Conservation (phyloP, 495 filamentous ascomycete species). For the Staphylotrichum tortipilum region DNA sequence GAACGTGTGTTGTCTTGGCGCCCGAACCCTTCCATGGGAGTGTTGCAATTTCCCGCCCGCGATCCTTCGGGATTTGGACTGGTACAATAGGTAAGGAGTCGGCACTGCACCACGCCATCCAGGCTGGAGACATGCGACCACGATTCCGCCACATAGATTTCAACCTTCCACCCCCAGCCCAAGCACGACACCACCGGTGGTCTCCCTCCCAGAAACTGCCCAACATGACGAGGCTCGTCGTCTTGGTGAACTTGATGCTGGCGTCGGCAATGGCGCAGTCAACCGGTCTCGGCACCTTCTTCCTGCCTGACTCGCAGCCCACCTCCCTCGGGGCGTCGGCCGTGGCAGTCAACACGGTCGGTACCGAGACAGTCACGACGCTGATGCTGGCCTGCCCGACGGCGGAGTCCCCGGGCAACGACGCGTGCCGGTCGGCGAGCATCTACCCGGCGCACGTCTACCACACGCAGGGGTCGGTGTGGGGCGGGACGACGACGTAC, state of each 20-base stretch:
- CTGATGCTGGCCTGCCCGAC: slow-evolving; percentile 2
- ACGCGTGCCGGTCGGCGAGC: slow-evolving; percentile 1
- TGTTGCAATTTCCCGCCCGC: too few relatives aligned
- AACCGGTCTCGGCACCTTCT: background rate
- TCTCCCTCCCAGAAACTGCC: background rate
- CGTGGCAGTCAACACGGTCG: background rate
- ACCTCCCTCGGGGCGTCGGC: background rate
- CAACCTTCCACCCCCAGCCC: too few relatives aligned
- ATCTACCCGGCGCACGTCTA: slow-evolving; percentile 5
- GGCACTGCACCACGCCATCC: too few relatives aligned
- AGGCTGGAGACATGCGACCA: too few relatives aligned
- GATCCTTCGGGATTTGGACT: too few relatives aligned
- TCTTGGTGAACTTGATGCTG: background rate
- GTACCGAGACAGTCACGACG: background rate
- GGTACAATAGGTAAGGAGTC: too few relatives aligned
- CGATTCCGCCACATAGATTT: too few relatives aligned
- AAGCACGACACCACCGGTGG: too few relatives aligned
- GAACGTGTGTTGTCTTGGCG: too few relatives aligned
- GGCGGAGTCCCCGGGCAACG: background rate
- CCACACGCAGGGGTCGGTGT: slow-evolving; percentile 1
- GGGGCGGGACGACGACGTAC: slow-evolving; percentile 4
- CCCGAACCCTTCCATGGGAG: too few relatives aligned
- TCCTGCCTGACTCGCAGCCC: slow-evolving; percentile 4
- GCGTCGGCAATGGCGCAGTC: background rate
- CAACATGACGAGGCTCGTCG: background rate